Evolutionary conservation across 805 yeast species (phyloP), one percentile per base, ranked within the genome.

Genomic region (Saturnispora halmiae): DNA sequence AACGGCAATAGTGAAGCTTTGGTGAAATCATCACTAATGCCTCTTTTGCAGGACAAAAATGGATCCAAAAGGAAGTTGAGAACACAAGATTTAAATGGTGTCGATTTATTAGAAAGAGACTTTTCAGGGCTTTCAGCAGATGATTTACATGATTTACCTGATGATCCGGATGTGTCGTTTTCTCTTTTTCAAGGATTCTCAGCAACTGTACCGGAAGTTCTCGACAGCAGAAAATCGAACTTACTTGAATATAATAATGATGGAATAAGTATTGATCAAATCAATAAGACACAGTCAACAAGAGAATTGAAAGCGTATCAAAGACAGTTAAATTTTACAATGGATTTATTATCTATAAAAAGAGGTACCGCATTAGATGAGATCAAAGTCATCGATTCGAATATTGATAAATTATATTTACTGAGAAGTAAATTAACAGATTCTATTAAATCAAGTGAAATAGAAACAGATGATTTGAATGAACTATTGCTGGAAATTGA

Each of bases 151-250:
- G 75, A 77, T 38, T 58, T 79, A 14, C 83, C 84, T 1, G 56
- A 54, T 18, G 40, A 36, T 4, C 21, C 20, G 13, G 44, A 35
- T 8, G 16, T 43, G 1, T 51, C 55, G 8, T 74, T 73, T 47
- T 74, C 86, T 3, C 58, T 82, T 18, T 79, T 72, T 51, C 88
- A 81, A 56, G 87, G 88, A 1, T 79, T 82, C 53, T 67, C 68
- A 50, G 83, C 85, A 4, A 64, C 73, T 1, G 54, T 70, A 27
- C 76, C 77, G 1, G 71, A 71, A 14, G 59, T 72, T n/a, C 64
- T 72, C 45, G 73, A 67, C 44, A 65, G 64, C 31, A 37, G n/a
- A n/a, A n/a, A 13, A 8, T 22, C 15, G n/a, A 26, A 20, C 18
- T 11, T 33, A 5, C 20, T 18, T 26, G 38, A 36, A n/a, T 36